A percentile compares a stretch with the other conserved stretches of the same genome.
These are phyloP conservation scores for Candida piceae DNA, from an alignment of 805 yeast species.

Conservation along the genomic window DNA sequence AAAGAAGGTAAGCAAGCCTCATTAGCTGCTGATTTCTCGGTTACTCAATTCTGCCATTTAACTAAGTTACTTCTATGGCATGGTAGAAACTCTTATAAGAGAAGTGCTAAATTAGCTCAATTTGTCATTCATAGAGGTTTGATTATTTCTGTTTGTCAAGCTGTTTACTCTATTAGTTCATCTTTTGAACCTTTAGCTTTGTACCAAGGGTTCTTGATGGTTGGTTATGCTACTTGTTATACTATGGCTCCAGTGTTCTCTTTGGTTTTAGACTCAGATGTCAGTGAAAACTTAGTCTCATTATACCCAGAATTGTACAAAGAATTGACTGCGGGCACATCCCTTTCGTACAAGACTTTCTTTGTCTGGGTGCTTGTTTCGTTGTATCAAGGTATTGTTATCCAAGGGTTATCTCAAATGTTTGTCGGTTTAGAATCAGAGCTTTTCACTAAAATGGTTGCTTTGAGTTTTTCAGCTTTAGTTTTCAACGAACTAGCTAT, in stretches of 20 bases:
- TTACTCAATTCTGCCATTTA: constrained; percentile 84
- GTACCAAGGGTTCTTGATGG: constrained; percentile 96
- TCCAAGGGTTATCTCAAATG: constrained; percentile 76
- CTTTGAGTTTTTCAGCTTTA: constrained; percentile 74
- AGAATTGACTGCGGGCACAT: constrained; percentile 83
- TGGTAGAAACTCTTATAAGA: constrained; percentile 93
- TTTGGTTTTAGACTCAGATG: constrained; percentile 84
- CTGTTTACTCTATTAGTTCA: constrained; percentile 83
- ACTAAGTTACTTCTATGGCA: constrained; percentile 92
- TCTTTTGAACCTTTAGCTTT: constrained; percentile 90
- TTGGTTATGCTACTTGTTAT: constrained; percentile 94
- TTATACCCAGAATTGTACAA: constrained; percentile 92
- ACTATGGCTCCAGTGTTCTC: constrained; percentile 99
- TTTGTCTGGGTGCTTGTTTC: constrained; percentile 89
- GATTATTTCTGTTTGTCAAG: constrained; percentile 90
- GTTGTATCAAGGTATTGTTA: constrained; percentile 82
- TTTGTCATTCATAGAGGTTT: constrained; percentile 96
- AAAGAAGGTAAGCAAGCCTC: constrained; percentile 98
- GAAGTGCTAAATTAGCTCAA: constrained; percentile 92
- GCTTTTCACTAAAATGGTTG: constrained; percentile 71
- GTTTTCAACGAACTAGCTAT: constrained; percentile 82
- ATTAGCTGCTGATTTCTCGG: constrained; percentile 92
- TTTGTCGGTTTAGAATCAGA: constrained; percentile 57
- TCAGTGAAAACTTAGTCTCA: constrained; percentile 81
- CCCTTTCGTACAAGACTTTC: constrained; percentile 81